Percentiles rank a stretch among this genome's conserved stretches.
These are phyloP conservation scores for Nigrospora sphaerica DNA, from an alignment of 2,329 filamentous ascomycete genomes.

Conservation along the genomic window DNA sequence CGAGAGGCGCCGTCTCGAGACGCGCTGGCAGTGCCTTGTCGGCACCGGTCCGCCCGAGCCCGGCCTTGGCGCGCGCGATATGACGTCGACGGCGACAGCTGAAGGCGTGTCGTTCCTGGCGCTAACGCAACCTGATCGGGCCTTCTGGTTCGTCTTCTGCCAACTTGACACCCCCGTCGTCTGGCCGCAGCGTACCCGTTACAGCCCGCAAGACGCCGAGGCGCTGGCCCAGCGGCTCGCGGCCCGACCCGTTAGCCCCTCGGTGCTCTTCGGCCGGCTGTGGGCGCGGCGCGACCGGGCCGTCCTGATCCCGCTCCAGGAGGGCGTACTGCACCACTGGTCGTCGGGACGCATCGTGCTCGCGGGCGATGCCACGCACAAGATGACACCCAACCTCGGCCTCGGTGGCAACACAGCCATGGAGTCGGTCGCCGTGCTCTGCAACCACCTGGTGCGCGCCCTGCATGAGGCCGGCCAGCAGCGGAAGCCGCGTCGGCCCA, in stretches of 20 bases:
- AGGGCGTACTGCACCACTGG: constrained; percentile 5
- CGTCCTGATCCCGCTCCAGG: constrained; percentile 1
- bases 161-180: constrained; percentile 14
- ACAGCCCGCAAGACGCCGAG: constrained; percentile 18
- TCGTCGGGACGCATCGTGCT: constrained; percentile 20
- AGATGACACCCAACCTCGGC: constrained; percentile 17
- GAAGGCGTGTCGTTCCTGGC: constrained; percentile 9
- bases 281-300: too few relatives aligned
- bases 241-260: too few relatives aligned
- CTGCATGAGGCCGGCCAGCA: background rate
- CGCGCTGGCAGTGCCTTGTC: constrained; percentile 21
- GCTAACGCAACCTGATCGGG: constrained; percentile 9
- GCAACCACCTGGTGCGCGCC: background rate
- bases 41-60: constrained; percentile 7
- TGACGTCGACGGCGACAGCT: background rate
- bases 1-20: constrained; percentile 2
- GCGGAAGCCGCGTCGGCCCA: background rate
- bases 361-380: constrained; percentile 29
- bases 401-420: constrained; percentile 3
- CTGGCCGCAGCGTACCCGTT: constrained; percentile 17
- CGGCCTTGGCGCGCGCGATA: background rate
- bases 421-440: background rate
- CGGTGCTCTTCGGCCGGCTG: too few relatives aligned
- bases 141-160: constrained; percentile 13
- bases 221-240: background rate